phyloP scores from a whole-genome alignment of 2,329 filamentous ascomycete genomes.

The Mollisia scopiformis region DNA sequence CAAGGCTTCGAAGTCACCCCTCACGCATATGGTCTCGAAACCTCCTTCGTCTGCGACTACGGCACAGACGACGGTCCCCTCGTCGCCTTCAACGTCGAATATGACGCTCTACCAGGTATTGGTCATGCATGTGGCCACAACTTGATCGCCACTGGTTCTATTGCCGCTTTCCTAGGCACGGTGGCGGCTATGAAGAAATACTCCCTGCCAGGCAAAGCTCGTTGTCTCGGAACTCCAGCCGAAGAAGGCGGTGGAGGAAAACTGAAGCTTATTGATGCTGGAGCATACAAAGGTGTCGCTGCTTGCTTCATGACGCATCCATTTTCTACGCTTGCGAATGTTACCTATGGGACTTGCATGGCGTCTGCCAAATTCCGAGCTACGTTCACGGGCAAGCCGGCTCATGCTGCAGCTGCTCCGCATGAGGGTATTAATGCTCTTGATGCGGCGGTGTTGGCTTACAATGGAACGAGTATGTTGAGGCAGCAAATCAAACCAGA shows the following conservation, averaged over 20 bases:
- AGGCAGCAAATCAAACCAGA: slow-evolving; percentile 35
- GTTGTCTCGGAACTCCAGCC: slow-evolving; percentile 35
- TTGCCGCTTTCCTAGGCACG: slow-evolving; percentile 43
- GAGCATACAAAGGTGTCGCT: slow-evolving; percentile 44
- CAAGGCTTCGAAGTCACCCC: slow-evolving; percentile 50
- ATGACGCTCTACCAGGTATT: slow-evolving; percentile 47
- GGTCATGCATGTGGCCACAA: slow-evolving; percentile 49
- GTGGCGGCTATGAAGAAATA: slow-evolving; percentile 25
- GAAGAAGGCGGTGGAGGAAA: slow-evolving; percentile 41
- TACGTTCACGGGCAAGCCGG: slow-evolving; percentile 32
- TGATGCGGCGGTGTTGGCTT: slow-evolving; percentile 41
- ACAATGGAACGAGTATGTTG: slow-evolving; percentile 37
- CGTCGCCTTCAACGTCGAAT: slow-evolving; percentile 48
- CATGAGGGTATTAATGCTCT: slow-evolving; percentile 45
- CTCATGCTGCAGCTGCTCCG: slow-evolving; percentile 43
- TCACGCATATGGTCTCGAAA: slow-evolving; percentile 54
- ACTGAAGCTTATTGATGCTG: slow-evolving; percentile 45
- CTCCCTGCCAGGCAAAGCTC: slow-evolving; percentile 32
- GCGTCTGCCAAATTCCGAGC: slow-evolving; percentile 24
- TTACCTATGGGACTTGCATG: slow-evolving; percentile 16
- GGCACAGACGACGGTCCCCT: slow-evolving; percentile 45
- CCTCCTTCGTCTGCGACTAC: slow-evolving; percentile 51
- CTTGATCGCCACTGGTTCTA: slow-evolving; percentile 42
- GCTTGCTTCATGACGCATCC: slow-evolving; percentile 45
- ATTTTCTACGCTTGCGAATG: neutral